Percentiles rank a stretch among this genome's conserved stretches.
Conservation (phyloP, 2,329 filamentous ascomycete genomes). For the Apiospora sp. region DNA sequence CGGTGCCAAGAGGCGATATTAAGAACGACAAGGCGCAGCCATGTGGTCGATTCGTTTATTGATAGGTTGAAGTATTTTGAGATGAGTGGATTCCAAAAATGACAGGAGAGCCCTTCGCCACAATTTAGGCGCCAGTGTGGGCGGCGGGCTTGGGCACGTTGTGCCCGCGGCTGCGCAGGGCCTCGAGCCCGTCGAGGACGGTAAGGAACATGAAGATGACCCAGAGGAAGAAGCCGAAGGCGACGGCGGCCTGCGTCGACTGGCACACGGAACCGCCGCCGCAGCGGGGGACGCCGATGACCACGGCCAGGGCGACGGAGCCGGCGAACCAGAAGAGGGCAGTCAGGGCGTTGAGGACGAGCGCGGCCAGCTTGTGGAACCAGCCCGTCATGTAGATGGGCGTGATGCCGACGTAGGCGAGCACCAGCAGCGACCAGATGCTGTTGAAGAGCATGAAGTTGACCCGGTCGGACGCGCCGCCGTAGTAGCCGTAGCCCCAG, state of each 20-base stretch:
- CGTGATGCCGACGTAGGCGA: constrained; percentile 74
- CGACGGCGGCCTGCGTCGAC: constrained; percentile 56
- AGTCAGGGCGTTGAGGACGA: constrained; percentile 75
- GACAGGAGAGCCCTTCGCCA: neutral
- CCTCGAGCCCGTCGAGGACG: constrained; percentile 55
- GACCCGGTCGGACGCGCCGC: constrained; percentile 60
- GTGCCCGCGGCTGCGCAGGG: constrained; percentile 51
- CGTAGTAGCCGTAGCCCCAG: constrained; percentile 40
- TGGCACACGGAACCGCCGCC: constrained; percentile 58
- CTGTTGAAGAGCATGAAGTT: constrained; percentile 83
- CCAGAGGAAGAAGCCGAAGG: constrained; percentile 73
- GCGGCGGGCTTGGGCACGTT: constrained; percentile 36
- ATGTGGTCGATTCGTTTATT: neutral
- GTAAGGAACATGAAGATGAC: constrained; percentile 57
- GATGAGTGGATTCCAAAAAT: neutral
- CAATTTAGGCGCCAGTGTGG: constrained; percentile 37
- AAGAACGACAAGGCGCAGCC: neutral
- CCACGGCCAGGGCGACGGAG: constrained; percentile 77
- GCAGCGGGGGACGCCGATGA: constrained; percentile 64
- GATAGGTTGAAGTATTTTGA: neutral
- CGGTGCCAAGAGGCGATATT: neutral
- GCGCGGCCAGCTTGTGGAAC: constrained; percentile 70
- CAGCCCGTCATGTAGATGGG: constrained; percentile 68
- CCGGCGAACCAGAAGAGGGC: constrained; percentile 92
- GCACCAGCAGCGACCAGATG: constrained; percentile 77